Evolutionary conservation across 352 stramenopile species (phyloP), one percentile per base, ranked within the genome.

Genomic region (Aphanomyces invadans): DNA sequence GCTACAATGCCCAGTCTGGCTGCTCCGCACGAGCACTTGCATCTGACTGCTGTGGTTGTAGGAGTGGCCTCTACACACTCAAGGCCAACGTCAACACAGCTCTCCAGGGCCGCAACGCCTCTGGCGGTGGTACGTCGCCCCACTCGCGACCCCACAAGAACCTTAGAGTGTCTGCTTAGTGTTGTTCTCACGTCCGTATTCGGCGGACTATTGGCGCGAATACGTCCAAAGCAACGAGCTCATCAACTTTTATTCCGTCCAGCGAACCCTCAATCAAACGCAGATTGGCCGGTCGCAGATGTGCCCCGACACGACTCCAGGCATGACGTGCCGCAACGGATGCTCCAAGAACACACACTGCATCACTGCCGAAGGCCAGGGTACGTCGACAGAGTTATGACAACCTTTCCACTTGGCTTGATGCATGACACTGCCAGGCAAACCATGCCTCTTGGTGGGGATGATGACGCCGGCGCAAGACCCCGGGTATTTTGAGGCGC

Each of bases 271-370:
- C 39, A 49, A 60, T 15, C 48, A 51, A 12, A 49, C 4, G n/a
- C 52, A 38, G 7, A 53, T 11, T 64, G 12, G 36, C 32, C 7
- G 4, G 0, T 17, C 32, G 2, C 33, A 28, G 3, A 10, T 31
- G 3, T 64, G 55, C 29, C 3, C 45, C 1, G 46, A 71, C 55
- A n/a, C n/a, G n/a, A n/a, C n/a, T n/a, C n/a, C n/a, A n/a, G n/a
- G n/a, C n/a, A n/a, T n/a, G n/a, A n/a, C n/a, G n/a, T n/a, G n/a
- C n/a, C n/a, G n/a, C n/a, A 56, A 68, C 32, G 49, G 49, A 29
- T 71, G 65, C 56, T 61, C 65, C 0, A 39, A 56, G 19, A 71
- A 42, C n/a, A n/a, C 52, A 11, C 33, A 53, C 0, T 71, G 65
- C 46, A 71, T 55, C 0, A n/a, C 23, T 1, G 38, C 31, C 0